phyloP scores from a whole-genome alignment of 139 green algal genomes.

The Chlamydomonas asymmetrica region DNA sequence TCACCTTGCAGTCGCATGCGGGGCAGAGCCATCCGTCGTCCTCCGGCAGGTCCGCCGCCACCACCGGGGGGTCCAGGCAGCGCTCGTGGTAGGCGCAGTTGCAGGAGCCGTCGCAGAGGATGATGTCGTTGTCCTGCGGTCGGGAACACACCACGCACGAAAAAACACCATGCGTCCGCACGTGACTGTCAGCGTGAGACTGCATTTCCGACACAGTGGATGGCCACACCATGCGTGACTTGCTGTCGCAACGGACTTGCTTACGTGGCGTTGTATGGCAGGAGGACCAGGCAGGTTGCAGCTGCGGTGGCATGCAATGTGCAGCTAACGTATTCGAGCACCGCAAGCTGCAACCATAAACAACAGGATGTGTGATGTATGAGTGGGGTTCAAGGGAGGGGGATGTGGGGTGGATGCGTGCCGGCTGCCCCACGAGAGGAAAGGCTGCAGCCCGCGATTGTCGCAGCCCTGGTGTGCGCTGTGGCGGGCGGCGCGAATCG shows the following conservation, averaged over 20 bases:
- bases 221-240: too few relatives aligned
- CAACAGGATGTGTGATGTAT: background rate
- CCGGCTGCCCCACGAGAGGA: too few relatives aligned
- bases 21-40: slow-evolving; percentile 85
- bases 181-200: too few relatives aligned
- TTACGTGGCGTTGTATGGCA: background rate
- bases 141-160: too few relatives aligned
- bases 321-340: background rate
- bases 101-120: slow-evolving; percentile 91
- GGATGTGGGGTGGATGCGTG: too few relatives aligned
- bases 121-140: slow-evolving; percentile 88
- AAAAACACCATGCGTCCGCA: too few relatives aligned
- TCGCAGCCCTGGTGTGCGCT: too few relatives aligned
- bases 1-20: slow-evolving; percentile 78
- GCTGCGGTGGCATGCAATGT: background rate
- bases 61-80: slow-evolving; percentile 66
- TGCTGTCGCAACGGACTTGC: too few relatives aligned
- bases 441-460: too few relatives aligned
- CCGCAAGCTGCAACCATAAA: background rate
- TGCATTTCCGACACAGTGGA: too few relatives aligned
- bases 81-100: slow-evolving; percentile 77
- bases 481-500: too few relatives aligned
- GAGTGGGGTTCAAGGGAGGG: too few relatives aligned
- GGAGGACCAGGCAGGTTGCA: background rate
- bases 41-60: slow-evolving; percentile 55